A percentile compares a stretch with the other conserved stretches of the same genome.
Evolutionary conservation across 2,329 filamentous ascomycete genomes (phyloP).

Genomic region (Cylindrodendrum hubeiense): DNA sequence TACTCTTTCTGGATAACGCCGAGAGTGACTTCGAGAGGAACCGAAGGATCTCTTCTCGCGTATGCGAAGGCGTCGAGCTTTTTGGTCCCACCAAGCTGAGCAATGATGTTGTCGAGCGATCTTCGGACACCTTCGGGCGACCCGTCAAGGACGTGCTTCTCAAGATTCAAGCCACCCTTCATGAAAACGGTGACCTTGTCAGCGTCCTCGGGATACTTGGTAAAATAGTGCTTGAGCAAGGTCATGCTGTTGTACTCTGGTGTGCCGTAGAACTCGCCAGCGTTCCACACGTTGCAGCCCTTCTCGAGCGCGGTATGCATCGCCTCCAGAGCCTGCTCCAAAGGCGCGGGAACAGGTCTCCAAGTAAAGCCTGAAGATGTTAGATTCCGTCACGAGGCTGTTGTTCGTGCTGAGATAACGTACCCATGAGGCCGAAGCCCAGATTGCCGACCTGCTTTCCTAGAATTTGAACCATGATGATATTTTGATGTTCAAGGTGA

Average conservation of each 20-base stretch:
- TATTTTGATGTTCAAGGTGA: neutral
- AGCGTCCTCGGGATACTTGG: conserved; percentile 72
- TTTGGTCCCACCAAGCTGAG: conserved; percentile 65
- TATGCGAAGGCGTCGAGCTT: conserved; percentile 72
- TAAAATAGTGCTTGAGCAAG: conserved; percentile 72
- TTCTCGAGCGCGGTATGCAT: conserved; percentile 64
- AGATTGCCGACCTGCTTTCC: conserved; percentile 61
- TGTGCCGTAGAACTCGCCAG: conserved; percentile 74
- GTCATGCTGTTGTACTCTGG: conserved; percentile 69
- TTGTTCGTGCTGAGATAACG: conserved; percentile 13
- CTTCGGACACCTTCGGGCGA: conserved; percentile 66
- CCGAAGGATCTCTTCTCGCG: conserved; percentile 66
- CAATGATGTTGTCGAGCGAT: conserved; percentile 69
- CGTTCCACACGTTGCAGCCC: conserved; percentile 69
- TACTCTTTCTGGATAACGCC: conserved; percentile 59
- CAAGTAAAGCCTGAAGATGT: conserved; percentile 56
- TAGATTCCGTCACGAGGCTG: neutral
- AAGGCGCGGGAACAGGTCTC: conserved; percentile 53
- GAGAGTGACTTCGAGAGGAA: conserved; percentile 59
- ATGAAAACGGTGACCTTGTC: conserved; percentile 71
- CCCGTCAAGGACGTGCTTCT: conserved; percentile 58
- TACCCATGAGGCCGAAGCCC: conserved; percentile 69
- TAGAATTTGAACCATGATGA: conserved; percentile 46
- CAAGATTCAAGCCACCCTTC: conserved; percentile 65
- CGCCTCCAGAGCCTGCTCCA: conserved; percentile 65